Base-by-base conservation (phyloP, 257 asterid species). In the Rubia yunnanensis region DNA sequence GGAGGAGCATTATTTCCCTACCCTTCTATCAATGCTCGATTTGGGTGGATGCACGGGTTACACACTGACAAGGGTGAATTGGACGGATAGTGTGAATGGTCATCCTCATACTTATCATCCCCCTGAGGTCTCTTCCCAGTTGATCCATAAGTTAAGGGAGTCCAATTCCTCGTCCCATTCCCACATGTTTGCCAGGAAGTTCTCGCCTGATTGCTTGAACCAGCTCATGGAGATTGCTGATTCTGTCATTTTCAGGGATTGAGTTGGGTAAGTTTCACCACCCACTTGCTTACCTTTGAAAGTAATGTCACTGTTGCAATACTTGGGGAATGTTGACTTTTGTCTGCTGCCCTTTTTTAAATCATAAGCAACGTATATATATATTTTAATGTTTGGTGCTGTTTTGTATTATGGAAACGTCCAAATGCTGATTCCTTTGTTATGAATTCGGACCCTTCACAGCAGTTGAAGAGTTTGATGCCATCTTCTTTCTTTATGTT, bases 1-100 rank as follows among this genome's bases (percentile, higher is more conserved):
- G 0, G 98, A 91, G 72, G 98, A 91, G 76, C 98, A 91, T 65
- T 91, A 91, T 82, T 88, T 91, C 65, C 98, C 98, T 14, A 91
- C 98, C 0, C 76, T 91, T 61, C 38, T 91, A 49, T 81, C 96
- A 27, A 91, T 86, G 96, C 78, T 66, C 80, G 95, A 91, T 82
- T 84, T 83, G 4, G 74, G 81, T 15, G 86, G 87, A 5, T 86
- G 94, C 57, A 73, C 86, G 23, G 71, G 70, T 1, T 85, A 66
- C 61, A 86, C 98, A 53, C 67, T 91, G 64, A 91, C 98, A n/a
- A 73, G 86, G 69, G 96, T 91, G 46, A 88, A 91, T 79, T 91
- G 98, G 98, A 91, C 95, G 0, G 94, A 79, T 38, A 76, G 81
- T 31, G 84, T 84, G 18, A 74, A 83, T 50, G 98, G 98, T 7